Evolutionary conservation across 352 stramenopile species (phyloP).

Genomic region (Pythium aquatile): DNA sequence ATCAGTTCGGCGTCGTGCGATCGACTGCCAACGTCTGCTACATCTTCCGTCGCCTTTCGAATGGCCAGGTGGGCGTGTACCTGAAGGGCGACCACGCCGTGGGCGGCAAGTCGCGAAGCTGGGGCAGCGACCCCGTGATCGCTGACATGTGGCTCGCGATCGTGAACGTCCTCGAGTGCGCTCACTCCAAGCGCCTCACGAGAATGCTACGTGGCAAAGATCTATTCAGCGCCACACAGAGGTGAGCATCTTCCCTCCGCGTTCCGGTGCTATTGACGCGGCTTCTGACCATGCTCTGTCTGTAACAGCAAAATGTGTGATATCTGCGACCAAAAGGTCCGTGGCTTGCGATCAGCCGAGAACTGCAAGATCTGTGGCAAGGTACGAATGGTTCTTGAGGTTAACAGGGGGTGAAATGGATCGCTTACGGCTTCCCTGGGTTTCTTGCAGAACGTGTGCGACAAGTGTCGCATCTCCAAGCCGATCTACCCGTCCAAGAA

Average conservation of each 20-base stretch:
- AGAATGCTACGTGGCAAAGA: constrained; percentile 50
- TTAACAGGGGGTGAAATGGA: background rate
- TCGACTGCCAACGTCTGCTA: constrained; percentile 60
- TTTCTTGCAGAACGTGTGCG: constrained; percentile 44
- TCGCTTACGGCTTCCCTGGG: background rate
- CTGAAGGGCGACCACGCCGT: constrained; percentile 59
- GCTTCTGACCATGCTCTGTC: background rate
- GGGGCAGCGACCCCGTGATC: constrained; percentile 54
- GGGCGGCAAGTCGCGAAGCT: constrained; percentile 56
- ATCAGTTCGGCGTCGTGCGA: constrained; percentile 51
- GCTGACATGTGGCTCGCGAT: constrained; percentile 61
- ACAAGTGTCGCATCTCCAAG: constrained; percentile 58
- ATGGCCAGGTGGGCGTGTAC: constrained; percentile 55
- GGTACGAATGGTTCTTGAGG: constrained; percentile 2
- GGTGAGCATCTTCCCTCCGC: constrained; percentile 25
- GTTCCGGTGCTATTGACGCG: background rate
- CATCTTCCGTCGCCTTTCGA: constrained; percentile 50
- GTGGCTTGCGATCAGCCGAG: constrained; percentile 43
- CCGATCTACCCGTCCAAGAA: constrained; percentile 51
- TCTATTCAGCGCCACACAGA: constrained; percentile 45
- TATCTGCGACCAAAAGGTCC: constrained; percentile 62
- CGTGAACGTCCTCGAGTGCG: constrained; percentile 49
- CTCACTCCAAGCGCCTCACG: constrained; percentile 56
- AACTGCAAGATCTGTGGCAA: constrained; percentile 71
- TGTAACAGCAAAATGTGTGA: constrained; percentile 46